Conservation (phyloP, 164 flowering plant genomes). For the Brasenia schreberi region DNA sequence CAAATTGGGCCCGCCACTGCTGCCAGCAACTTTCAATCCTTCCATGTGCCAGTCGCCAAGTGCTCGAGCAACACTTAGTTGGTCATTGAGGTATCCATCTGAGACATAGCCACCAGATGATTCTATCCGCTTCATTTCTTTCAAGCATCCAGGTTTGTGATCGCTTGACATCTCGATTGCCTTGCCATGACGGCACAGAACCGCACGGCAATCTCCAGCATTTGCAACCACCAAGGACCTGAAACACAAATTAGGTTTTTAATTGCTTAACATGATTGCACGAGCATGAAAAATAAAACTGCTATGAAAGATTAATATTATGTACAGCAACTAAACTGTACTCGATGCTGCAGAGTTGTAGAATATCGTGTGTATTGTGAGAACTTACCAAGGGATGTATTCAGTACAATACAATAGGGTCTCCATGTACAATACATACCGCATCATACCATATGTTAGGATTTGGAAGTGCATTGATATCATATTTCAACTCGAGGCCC, state of each 20-base stretch:
- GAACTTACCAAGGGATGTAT: no score
- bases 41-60: slow-evolving; percentile 98
- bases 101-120: slow-evolving; percentile 65
- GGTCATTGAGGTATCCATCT: slow-evolving; percentile 90
- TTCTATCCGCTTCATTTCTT: slow-evolving; percentile 69
- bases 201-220: slow-evolving; percentile 97
- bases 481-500: no score
- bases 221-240: slow-evolving; percentile 86
- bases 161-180: slow-evolving; percentile 95
- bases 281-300: no score
- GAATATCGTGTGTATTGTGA: no score
- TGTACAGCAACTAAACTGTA: no score
- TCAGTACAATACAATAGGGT: no score
- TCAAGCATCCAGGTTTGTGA: slow-evolving; percentile 65
- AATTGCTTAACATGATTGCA: no score
- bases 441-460: no score
- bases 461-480: no score
- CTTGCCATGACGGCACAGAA: slow-evolving; percentile 78
- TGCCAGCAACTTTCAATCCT: slow-evolving; percentile 50
- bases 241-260: slow-evolving; percentile 5
- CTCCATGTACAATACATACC: no score
- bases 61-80: slow-evolving; percentile 86
- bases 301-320: no score
- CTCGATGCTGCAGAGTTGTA: no score
- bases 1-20: slow-evolving; percentile 5